Conservation (phyloP, 2,329 filamentous ascomycete species). For the Cercospora canescens region DNA sequence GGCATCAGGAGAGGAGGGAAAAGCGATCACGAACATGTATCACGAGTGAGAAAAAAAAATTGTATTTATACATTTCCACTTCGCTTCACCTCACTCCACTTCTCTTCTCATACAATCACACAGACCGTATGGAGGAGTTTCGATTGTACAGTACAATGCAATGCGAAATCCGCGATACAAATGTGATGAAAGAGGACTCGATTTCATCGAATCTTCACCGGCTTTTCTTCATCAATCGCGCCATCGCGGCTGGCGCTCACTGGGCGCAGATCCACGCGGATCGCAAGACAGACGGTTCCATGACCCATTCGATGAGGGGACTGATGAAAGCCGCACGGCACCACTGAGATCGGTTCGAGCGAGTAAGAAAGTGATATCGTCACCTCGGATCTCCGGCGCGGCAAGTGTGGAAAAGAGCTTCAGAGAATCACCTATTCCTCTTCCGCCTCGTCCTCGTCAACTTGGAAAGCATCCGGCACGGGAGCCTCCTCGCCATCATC, state of each 20-base stretch:
- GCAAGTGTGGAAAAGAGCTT: background rate
- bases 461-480: slow-evolving; percentile 73
- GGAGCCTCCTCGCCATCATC: slow-evolving; percentile 70
- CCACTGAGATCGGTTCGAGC: too few species aligned
- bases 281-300: background rate
- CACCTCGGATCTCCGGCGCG: background rate
- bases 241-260: background rate
- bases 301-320: too few species aligned
- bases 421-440: slow-evolving; percentile 27
- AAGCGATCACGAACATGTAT: too few species aligned
- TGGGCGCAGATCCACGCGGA: background rate
- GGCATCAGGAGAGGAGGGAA: too few species aligned
- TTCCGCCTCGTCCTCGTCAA: slow-evolving; percentile 64
- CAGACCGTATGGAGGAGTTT: background rate
- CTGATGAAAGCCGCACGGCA: too few species aligned
- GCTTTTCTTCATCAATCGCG: background rate
- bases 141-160: background rate
- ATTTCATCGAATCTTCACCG: background rate
- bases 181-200: too few species aligned
- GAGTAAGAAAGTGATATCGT: too few species aligned
- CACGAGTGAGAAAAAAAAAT: background rate
- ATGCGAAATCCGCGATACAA: background rate
- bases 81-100: background rate
- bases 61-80: background rate
- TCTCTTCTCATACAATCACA: background rate